Evolutionary conservation across 2,329 filamentous ascomycete genomes (phyloP).

Genomic region (Monilinia fructicola): DNA sequence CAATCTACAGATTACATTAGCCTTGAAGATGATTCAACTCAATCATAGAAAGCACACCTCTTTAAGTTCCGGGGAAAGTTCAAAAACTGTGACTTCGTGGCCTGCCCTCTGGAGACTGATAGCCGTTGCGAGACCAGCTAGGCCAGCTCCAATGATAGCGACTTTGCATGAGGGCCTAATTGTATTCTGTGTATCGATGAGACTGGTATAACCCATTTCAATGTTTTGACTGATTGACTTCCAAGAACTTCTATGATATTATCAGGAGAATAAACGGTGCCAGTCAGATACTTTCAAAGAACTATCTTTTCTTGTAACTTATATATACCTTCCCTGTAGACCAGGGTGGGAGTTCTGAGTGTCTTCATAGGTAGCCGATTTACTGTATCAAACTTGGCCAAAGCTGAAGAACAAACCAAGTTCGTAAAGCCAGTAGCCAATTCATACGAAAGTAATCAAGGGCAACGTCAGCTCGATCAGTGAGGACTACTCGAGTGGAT

Average conservation of each 20-base stretch:
- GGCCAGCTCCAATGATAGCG: constrained; percentile 1
- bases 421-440: too few relatives aligned
- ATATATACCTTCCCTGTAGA: too few relatives aligned
- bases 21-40: neutral
- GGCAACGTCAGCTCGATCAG: too few relatives aligned
- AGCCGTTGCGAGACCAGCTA: constrained; percentile 3
- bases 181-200: too few relatives aligned
- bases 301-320: too few relatives aligned
- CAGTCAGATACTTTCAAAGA: neutral
- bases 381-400: too few relatives aligned
- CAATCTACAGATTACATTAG: neutral
- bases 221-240: neutral
- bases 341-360: too few relatives aligned
- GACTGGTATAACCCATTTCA: neutral
- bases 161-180: constrained; percentile 1
- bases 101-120: constrained; percentile 1
- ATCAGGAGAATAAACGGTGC: neutral
- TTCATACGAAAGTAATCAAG: too few relatives aligned
- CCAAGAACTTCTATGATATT: neutral
- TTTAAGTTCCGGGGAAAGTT: neutral
- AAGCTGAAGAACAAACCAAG: too few relatives aligned
- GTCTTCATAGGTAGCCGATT: too few relatives aligned
- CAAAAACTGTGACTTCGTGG: neutral
- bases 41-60: neutral
- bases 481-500: too few relatives aligned